These are phyloP conservation scores for Rhododendron henanense DNA, from an alignment of 148 eudicot species.

Conservation along the genomic window DNA sequence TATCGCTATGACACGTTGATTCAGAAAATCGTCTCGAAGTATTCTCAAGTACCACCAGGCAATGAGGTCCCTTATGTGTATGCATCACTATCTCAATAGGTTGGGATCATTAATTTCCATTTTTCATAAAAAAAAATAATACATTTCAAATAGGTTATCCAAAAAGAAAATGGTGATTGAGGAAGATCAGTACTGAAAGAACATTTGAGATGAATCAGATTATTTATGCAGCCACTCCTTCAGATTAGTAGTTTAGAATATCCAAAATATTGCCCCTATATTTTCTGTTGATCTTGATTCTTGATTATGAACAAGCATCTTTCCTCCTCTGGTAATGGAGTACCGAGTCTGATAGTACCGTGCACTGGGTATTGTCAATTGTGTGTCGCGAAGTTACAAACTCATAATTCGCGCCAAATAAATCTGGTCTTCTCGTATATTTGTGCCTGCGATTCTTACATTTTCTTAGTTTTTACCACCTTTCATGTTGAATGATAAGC, in stretches of 20 bases:
- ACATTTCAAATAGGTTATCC: background rate
- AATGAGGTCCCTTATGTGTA: background rate
- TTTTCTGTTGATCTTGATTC: background rate
- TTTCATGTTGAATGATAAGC: background rate
- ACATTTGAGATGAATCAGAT: conserved; percentile 18
- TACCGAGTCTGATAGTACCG: background rate
- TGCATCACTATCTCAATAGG: background rate
- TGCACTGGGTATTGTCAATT: background rate
- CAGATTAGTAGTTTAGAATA: background rate
- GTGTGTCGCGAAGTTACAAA: background rate
- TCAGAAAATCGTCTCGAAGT: background rate
- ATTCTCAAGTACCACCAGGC: background rate
- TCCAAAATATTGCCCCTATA: background rate
- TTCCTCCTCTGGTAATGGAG: background rate
- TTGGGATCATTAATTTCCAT: background rate
- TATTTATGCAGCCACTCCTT: conserved; percentile 7
- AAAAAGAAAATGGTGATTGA: background rate
- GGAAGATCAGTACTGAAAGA: conserved; percentile 18
- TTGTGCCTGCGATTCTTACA: background rate
- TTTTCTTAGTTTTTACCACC: background rate
- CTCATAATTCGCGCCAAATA: background rate
- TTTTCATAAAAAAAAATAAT: background rate
- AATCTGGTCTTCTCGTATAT: background rate
- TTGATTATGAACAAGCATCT: background rate
- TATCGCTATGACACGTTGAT: background rate